Conservation (phyloP, 257 asterid species). For the Jaltomata sinuosa region DNA sequence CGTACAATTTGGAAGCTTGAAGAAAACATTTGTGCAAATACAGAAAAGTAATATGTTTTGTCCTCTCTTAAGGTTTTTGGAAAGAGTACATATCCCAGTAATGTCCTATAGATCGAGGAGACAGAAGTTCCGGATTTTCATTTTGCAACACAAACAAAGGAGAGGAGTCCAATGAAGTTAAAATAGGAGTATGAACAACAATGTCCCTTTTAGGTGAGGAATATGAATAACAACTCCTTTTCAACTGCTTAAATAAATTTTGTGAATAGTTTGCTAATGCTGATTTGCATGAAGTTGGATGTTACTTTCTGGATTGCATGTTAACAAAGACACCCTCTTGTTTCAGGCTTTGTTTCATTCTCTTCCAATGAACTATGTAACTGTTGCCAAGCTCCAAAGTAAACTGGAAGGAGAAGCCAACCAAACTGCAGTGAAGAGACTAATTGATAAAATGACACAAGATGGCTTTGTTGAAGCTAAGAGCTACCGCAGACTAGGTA, state of each 20-base stretch:
- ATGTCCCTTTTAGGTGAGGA: neutral
- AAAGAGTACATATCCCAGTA: neutral
- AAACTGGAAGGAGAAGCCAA: constrained; percentile 74
- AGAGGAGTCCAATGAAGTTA: neutral
- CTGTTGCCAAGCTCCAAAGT: constrained; percentile 58
- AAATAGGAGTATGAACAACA: neutral
- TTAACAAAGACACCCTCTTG: neutral
- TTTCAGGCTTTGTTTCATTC: constrained; percentile 85
- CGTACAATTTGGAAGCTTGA: too few species aligned
- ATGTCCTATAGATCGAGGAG: neutral
- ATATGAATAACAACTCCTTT: neutral
- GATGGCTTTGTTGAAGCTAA: constrained; percentile 77
- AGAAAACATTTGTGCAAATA: too few species aligned
- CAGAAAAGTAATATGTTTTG: too few species aligned
- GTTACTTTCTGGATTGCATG: neutral
- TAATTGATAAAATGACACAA: constrained; percentile 73
- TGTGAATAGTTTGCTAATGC: neutral
- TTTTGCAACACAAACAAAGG: neutral
- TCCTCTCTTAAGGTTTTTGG: neutral
- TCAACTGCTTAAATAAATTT: neutral
- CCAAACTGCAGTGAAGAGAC: constrained; percentile 51
- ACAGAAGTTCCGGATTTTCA: neutral
- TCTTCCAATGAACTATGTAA: constrained; percentile 72
- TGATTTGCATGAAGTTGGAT: neutral
- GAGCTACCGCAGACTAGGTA: constrained; percentile 78